phyloP scores from a whole-genome alignment of 495 filamentous ascomycete genomes.

The Pyronema domesticum region DNA sequence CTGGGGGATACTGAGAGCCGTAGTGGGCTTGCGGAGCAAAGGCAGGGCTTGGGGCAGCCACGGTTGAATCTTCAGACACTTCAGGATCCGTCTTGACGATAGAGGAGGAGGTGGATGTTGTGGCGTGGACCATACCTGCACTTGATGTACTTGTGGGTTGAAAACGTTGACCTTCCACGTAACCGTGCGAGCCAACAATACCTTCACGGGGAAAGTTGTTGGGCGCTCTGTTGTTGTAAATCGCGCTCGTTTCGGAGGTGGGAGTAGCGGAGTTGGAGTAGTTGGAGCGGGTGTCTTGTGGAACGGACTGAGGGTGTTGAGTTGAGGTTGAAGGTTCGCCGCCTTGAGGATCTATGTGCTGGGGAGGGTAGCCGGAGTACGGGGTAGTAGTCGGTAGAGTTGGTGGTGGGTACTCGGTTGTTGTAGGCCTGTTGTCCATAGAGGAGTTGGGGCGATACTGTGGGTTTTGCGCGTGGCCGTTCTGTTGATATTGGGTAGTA shows the following conservation, averaged over 20 bases:
- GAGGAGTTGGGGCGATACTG: not conserved
- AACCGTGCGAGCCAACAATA: slow-evolving; percentile 16
- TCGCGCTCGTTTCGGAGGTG: slow-evolving; percentile 12
- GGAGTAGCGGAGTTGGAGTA: slow-evolving; percentile 21
- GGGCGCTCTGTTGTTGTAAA: slow-evolving; percentile 25
- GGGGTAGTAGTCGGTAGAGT: not conserved
- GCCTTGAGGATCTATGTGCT: slow-evolving; percentile 2
- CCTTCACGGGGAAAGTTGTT: slow-evolving; percentile 17
- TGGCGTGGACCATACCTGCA: slow-evolving; percentile 75
- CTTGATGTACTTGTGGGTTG: slow-evolving; percentile 51
- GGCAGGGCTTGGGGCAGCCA: slow-evolving; percentile 78
- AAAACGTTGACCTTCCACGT: slow-evolving; percentile 45
- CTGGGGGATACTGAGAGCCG: slow-evolving; percentile 73
- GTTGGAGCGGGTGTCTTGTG: slow-evolving; percentile 20
- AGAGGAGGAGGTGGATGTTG: slow-evolving; percentile 38
- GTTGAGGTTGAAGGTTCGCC: not conserved
- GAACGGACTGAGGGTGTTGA: slow-evolving; percentile 11
- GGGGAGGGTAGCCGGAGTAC: not conserved
- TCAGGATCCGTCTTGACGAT: slow-evolving; percentile 79
- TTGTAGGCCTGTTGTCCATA: slow-evolving; percentile 6
- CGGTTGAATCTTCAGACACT: slow-evolving; percentile 97
- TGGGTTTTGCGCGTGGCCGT: slow-evolving; percentile 3
- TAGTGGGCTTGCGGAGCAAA: slow-evolving; percentile 43
- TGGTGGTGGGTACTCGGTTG: slow-evolving; percentile 2
- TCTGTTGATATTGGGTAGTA: slow-evolving; percentile 4